These are phyloP conservation scores for Leersia perrieri DNA, from an alignment of 176 grass and related monocot genomes.

Conservation along the genomic window DNA sequence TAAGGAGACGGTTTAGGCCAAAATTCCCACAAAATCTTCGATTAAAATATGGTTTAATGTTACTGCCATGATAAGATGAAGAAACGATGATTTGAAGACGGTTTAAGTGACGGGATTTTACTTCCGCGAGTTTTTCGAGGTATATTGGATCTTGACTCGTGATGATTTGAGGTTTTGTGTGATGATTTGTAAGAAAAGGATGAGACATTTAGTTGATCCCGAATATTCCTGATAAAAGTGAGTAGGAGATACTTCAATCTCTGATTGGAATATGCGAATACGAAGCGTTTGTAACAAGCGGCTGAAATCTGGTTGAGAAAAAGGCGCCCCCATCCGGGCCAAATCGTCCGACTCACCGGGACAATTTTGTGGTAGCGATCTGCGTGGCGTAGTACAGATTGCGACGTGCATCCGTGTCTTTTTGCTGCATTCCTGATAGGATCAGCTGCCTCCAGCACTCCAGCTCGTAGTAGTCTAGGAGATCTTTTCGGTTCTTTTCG, in stretches of 20 bases:
- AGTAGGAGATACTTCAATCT: background rate
- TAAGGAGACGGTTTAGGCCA: too few relatives aligned
- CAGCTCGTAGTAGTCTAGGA: background rate
- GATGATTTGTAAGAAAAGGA: background rate
- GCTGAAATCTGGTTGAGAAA: background rate
- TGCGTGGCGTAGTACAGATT: background rate
- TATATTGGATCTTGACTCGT: background rate
- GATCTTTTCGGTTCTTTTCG: background rate
- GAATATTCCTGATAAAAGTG: background rate
- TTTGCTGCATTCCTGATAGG: conserved; percentile 6
- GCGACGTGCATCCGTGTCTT: conserved; percentile 6
- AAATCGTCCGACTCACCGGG: conserved; percentile 38
- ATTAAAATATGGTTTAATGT: background rate
- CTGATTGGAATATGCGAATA: conserved; percentile 20
- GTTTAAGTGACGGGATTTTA: background rate
- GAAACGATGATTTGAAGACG: background rate
- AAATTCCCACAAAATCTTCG: background rate
- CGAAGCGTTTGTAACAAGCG: background rate
- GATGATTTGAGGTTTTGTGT: too few relatives aligned
- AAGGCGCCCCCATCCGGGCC: background rate
- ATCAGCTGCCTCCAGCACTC: conserved; percentile 24
- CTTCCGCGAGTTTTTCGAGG: background rate
- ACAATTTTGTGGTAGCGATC: conserved; percentile 11
- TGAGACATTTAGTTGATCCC: background rate
- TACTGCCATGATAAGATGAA: background rate